Base-by-base conservation (phyloP, 2,329 filamentous ascomycete genomes). In the Cladosporium sp. region DNA sequence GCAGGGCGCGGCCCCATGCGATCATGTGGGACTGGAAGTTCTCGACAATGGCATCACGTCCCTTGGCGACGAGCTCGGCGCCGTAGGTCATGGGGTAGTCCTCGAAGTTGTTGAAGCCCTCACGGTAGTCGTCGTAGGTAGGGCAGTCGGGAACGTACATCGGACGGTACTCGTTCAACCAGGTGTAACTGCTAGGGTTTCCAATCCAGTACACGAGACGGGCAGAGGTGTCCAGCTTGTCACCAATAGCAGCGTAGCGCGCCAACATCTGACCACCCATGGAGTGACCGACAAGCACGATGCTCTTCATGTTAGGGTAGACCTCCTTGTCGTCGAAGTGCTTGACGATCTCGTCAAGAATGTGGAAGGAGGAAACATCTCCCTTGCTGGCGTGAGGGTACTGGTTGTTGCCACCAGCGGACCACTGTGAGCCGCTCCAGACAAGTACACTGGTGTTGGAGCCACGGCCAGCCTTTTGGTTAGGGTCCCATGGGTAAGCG, bases 281-380 rank as follows among this genome's bases (percentile, higher is more conserved):
- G n/a, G 75, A 76, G 66, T 77, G 76, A 43, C 76, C 76, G 48
- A 74, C 75, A 34, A 77, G 66, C 39, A 77, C 73, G 43, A 77
- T 76, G 65, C 76, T 73, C 43, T 76, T 73, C 65, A 77, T 58
- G 66, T 76, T 76, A 2, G 76, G 76, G 64, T 74, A 77, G 36
- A 70, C 60, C 18, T 66, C 68, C 49, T 66, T 66, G 66, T 77
- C 69, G 49, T 71, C 73, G 63, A 73, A 77, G 67, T 74, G 76
- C 49, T 72, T 53, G 64, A 77, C 69, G 18, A 76, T 61, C 48
- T 74, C 70, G 66, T 77, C 76, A 23, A 77, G 64, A 25, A 72
- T 73, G 60, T 74, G 70, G 64, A 73, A 77, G 26, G 71, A 72
- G 16, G 74, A 71, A 8, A 68, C 68, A 46, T 67, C 69, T 10